Evolutionary conservation across 805 yeast species (phyloP).

Genomic region (Candida taoyuanica): DNA sequence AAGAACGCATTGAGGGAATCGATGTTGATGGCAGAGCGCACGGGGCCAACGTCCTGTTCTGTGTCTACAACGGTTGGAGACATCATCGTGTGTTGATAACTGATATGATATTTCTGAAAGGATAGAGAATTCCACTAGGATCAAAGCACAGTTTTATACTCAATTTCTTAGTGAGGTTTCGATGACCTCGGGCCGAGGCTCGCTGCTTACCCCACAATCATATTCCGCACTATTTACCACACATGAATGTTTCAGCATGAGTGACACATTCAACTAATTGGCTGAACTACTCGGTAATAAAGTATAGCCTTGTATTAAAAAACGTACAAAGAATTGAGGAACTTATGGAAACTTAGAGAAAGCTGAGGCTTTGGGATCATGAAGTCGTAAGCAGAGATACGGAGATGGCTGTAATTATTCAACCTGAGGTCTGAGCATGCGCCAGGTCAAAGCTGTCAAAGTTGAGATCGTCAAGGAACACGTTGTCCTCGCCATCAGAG

Average conservation of each 20-base stretch:
- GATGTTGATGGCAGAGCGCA: constrained; percentile 22
- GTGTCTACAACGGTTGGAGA: constrained; percentile 21
- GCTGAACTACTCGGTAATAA: too few species aligned
- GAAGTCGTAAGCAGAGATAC: too few species aligned
- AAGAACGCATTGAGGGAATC: constrained; percentile 27
- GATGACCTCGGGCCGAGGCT: constrained; percentile 3
- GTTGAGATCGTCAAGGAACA: constrained; percentile 17
- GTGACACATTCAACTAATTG: too few species aligned
- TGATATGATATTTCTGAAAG: background rate
- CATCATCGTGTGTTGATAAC: background rate
- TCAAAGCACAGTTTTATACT: too few species aligned
- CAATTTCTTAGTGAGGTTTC: too few species aligned
- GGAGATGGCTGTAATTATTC: background rate
- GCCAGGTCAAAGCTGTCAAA: constrained; percentile 11
- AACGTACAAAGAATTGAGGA: too few species aligned
- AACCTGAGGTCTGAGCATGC: background rate
- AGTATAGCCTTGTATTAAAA: too few species aligned
- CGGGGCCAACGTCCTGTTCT: constrained; percentile 25
- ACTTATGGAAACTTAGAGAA: too few species aligned
- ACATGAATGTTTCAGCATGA: too few species aligned
- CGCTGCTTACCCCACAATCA: constrained; percentile 1
- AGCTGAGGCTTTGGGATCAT: too few species aligned
- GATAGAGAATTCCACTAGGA: too few species aligned
- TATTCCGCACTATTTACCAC: too few species aligned
- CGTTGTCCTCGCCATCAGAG: constrained; percentile 13